phyloP scores from a whole-genome alignment of 1,284 basidiomycete genomes.

The Vanrija pseudolonga region DNA sequence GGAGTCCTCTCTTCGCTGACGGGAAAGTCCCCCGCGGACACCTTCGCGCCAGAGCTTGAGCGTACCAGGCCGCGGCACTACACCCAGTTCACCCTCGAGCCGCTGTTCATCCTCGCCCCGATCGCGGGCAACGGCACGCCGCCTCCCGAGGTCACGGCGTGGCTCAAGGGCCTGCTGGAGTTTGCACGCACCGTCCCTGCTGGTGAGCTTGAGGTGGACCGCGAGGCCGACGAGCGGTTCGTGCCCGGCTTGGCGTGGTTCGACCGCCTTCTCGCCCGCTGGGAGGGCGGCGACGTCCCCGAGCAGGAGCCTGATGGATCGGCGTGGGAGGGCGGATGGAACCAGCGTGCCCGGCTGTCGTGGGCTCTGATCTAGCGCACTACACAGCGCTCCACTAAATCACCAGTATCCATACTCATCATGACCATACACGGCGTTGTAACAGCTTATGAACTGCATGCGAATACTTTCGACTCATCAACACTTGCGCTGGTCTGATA shows the following conservation, averaged over 20 bases:
- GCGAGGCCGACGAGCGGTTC: constrained; percentile 25
- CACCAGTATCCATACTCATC: too few species aligned
- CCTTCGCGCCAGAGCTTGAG: constrained; percentile 22
- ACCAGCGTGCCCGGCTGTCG: constrained; percentile 21
- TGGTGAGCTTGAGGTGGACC: constrained; percentile 24
- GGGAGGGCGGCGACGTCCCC: constrained; percentile 11
- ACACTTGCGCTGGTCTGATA: too few species aligned
- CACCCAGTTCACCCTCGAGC: constrained; percentile 32
- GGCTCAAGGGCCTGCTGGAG: constrained; percentile 15
- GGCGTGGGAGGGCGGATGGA: constrained; percentile 34
- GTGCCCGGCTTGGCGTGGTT: constrained; percentile 25
- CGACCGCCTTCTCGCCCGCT: constrained; percentile 21
- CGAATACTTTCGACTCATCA: too few species aligned
- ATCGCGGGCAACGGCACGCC: constrained; percentile 3
- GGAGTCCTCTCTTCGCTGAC: constrained; percentile 4
- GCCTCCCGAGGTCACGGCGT: constrained; percentile 2
- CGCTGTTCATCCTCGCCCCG: constrained; percentile 26
- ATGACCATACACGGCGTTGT: too few species aligned
- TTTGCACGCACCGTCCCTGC: constrained; percentile 19
- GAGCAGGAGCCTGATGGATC: constrained; percentile 21
- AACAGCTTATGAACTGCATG: too few species aligned
- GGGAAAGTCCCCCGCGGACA: constrained; percentile 10
- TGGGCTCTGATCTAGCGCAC: constrained; percentile 25
- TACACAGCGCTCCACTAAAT: too few species aligned
- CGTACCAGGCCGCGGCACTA: constrained; percentile 33